Base-by-base conservation (phyloP, 768 basidiomycete species). In the Tulasnella sp. region DNA sequence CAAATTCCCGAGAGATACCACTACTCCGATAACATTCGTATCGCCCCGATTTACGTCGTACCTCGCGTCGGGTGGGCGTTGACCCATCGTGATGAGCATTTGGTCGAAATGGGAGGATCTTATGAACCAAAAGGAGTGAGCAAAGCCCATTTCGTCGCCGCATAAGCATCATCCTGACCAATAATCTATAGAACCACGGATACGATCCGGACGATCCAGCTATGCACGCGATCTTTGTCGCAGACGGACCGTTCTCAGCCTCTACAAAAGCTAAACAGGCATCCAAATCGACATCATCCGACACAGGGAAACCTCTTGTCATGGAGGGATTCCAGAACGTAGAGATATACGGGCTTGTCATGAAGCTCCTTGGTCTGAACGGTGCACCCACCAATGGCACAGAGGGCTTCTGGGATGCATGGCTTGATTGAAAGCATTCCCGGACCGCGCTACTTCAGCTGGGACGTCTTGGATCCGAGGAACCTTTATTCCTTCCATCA, bases 141-240 rank as follows among this genome's bases (percentile, higher is more conserved):
- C 82, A 2, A 52, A 11, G 6, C 47, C n/a, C 9, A 37, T 26
- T 34, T 36, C 34, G 5, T 3, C 42, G 34, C 17, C 40, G 47
- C 22, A 34, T 16, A 22, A 59, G 62, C 7, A 36, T 47, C 19
- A 62, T 4, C n/a, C 69, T 62, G 69, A 71, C 42, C 47, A 5
- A n/a, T 44, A 64, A 19, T 47, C 19, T 67, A 75, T 75, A 92
- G 90, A 94, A 88, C 73, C 95, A 97, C 76, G 95, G 95, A 6
- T 97, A 95, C 77, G 94, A 95, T 78, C 95, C 94, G 75, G 79
- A 84, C 19, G 87, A 88, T 47, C 77, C 82, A 14, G 83, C 89
- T 6, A 96, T 96, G 95, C 87, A 88, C 67, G 94, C 94, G 1
- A 89, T 93, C 78, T 95, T 96, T 79, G 89, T 96, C 72, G 94